Evolutionary conservation across 192 early-diverging fungal species (phyloP), one percentile per base, ranked within the genome.

Genomic region (Pilaira anomala): DNA sequence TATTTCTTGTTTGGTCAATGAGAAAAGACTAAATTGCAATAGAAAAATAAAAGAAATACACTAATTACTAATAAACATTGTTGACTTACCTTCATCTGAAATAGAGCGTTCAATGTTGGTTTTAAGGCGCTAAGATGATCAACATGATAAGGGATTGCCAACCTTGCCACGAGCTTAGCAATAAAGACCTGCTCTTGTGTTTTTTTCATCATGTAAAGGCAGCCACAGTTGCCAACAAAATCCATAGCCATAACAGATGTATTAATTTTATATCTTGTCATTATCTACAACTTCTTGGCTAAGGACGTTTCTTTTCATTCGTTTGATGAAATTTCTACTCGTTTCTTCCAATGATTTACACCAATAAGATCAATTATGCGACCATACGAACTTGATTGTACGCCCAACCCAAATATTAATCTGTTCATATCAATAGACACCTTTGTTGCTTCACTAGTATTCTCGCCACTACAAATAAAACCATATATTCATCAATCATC

Each of bases 221-320:
- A 49, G 21, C 21, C 21, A 49, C 48, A 49, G 48, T 11, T 49
- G 48, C 48, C 48, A 49, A 49, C 48, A 24, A 49, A 49, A 49
- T 49, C 21, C 48, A 49, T 49, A 49, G 48, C 48, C 48, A 49
- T 49, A 49, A 24, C 48, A 49, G 48, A 49, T 24, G 48, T 49
- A 49, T 49, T 49, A 49, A 49, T 49, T 49, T 49, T 49, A 49
- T 49, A 49, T 49, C 48, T 49, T 49, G 48, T 49, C 48, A 24
- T 49, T 49, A 49, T 49, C 48, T 49, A 49, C 48, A 24, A 49
- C 48, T 49, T 50, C 48, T 50, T 50, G 48, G 24, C 7, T 44
- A 44, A 11, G 2, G 42, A n/a, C 42, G 42, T 44, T 44, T 44
- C 42, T 44, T 44, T 44, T 44, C 42, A 44, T 44, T 44, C 42